These are phyloP conservation scores for Carpinus fangiana DNA, from an alignment of 306 rosid genomes.

Conservation along the genomic window DNA sequence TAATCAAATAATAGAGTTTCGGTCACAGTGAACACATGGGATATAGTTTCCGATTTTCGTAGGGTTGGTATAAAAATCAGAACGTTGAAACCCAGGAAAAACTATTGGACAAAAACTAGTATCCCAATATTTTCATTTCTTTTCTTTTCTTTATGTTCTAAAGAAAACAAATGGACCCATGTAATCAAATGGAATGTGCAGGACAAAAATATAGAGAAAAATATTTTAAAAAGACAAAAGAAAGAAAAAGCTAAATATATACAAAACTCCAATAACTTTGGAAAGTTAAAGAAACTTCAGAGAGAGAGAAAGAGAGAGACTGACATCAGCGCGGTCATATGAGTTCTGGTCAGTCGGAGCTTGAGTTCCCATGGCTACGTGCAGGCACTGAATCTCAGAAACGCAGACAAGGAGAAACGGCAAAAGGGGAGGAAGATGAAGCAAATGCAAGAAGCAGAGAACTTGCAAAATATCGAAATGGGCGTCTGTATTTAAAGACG, in stretches of 20 bases:
- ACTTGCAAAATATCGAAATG: background rate
- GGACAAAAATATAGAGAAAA: background rate
- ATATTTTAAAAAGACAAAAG: background rate
- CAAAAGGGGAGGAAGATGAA: background rate
- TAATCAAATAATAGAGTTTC: background rate
- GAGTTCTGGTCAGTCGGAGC: slow-evolving; percentile 9
- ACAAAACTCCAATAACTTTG: background rate
- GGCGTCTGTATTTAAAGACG: background rate
- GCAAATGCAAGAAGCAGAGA: background rate
- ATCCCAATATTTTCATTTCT: background rate
- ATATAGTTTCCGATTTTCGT: background rate
- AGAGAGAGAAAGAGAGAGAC: slow-evolving; percentile 27
- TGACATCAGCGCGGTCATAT: slow-evolving; percentile 17
- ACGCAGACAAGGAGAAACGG: background rate
- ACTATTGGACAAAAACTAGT: background rate
- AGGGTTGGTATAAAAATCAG: background rate
- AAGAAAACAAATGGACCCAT: background rate
- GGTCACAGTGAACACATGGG: background rate
- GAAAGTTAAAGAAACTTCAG: background rate
- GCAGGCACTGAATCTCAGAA: background rate
- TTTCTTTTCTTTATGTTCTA: background rate
- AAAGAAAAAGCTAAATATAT: background rate
- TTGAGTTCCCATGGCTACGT: slow-evolving; percentile 46
- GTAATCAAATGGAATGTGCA: background rate
- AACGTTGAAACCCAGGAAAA: background rate